These are phyloP conservation scores for Linnemannia hyalina DNA, from an alignment of 192 early-diverging fungal genomes.

Conservation along the genomic window DNA sequence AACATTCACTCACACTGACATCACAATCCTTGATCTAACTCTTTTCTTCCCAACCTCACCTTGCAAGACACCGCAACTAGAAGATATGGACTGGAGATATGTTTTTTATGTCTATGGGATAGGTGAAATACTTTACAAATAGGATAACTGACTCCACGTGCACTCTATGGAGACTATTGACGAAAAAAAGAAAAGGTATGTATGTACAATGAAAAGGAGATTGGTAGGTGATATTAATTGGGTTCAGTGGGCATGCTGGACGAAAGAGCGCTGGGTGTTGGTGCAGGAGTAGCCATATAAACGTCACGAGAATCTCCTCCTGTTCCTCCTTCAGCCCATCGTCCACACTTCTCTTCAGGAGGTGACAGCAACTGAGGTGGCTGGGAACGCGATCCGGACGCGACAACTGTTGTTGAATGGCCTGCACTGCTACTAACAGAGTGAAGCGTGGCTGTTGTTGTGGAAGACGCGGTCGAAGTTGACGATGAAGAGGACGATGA, in stretches of 20 bases:
- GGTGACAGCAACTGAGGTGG: conserved; percentile 38
- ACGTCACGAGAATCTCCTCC: background rate
- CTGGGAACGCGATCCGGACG: background rate
- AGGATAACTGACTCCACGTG: background rate
- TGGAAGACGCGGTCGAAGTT: background rate
- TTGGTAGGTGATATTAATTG: background rate
- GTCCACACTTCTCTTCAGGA: conserved; percentile 28
- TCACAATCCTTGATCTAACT: no score
- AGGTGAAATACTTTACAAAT: background rate
- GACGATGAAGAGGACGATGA: background rate
- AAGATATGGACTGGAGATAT: background rate
- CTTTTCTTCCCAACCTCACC: background rate
- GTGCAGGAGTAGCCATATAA: background rate
- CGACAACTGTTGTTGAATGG: conserved; percentile 16
- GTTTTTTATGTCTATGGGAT: background rate
- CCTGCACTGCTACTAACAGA: background rate
- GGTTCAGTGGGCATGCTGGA: background rate
- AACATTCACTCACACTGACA: no score
- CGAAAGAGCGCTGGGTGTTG: background rate
- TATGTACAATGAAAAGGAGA: background rate
- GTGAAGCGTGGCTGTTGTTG: background rate
- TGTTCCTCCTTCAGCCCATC: background rate
- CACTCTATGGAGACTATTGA: background rate
- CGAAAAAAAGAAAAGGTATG: background rate
- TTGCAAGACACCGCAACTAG: background rate